phyloP scores from a whole-genome alignment of 2,329 filamentous ascomycete genomes.

The Trichoderma polysporum region DNA sequence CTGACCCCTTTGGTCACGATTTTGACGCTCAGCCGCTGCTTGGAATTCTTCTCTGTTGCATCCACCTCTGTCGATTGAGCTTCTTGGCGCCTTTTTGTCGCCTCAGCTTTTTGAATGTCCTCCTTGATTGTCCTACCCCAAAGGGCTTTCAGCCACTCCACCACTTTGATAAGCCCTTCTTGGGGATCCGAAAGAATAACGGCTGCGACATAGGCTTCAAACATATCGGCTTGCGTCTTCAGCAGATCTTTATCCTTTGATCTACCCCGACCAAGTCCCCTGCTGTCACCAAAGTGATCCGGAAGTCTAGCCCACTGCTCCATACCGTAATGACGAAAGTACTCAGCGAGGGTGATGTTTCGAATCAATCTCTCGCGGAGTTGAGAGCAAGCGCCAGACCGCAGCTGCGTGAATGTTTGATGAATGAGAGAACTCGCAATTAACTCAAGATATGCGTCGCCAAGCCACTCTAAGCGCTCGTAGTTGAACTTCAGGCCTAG shows the following conservation, averaged over 20 bases:
- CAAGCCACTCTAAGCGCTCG: slow-evolving; percentile 84
- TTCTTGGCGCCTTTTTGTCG: neutral
- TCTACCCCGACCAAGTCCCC: slow-evolving; percentile 27
- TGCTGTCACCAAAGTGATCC: slow-evolving; percentile 38
- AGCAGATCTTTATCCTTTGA: slow-evolving; percentile 53
- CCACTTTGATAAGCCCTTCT: slow-evolving; percentile 60
- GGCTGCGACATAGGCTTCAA: slow-evolving; percentile 87
- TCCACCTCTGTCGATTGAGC: slow-evolving; percentile 6
- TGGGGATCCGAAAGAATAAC: slow-evolving; percentile 66
- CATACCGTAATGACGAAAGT: slow-evolving; percentile 69
- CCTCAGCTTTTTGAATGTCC: slow-evolving; percentile 45
- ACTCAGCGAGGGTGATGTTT: slow-evolving; percentile 73
- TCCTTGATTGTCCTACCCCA: slow-evolving; percentile 67
- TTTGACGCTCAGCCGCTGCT: slow-evolving; percentile 32
- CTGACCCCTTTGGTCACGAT: slow-evolving; percentile 59
- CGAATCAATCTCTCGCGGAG: slow-evolving; percentile 77
- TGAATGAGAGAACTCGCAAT: slow-evolving; percentile 75
- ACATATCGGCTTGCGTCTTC: slow-evolving; percentile 82
- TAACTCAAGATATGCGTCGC: slow-evolving; percentile 81
- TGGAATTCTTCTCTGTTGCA: slow-evolving; percentile 24
- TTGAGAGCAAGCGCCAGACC: slow-evolving; percentile 69
- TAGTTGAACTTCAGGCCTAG: slow-evolving; percentile 50
- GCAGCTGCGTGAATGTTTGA: slow-evolving; percentile 63
- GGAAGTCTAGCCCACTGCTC: slow-evolving; percentile 62
- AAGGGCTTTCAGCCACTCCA: slow-evolving; percentile 70